Evolutionary conservation across 768 basidiomycete species (phyloP).

Genomic region (Leccinum disarticulatum): DNA sequence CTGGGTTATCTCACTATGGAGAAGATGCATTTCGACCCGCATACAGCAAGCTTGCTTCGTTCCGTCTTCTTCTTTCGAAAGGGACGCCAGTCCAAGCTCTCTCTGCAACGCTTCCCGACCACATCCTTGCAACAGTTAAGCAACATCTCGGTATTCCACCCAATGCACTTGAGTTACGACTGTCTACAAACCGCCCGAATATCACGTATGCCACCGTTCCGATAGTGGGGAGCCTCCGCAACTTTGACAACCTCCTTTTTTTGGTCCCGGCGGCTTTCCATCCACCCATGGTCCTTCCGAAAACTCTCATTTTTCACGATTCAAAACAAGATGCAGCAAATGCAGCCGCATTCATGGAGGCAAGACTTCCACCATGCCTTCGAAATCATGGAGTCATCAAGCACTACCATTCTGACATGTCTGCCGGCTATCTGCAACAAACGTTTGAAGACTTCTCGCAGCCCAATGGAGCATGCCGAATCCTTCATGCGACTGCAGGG

Average conservation of each 20-base stretch:
- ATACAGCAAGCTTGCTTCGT: no score
- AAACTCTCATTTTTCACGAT: not conserved
- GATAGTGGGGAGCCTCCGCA: not conserved
- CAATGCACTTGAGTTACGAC: not conserved
- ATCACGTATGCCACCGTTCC: conserved; percentile 1
- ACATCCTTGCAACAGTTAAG: not conserved
- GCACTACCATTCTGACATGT: not conserved
- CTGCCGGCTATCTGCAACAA: not conserved
- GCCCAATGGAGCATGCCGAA: not conserved
- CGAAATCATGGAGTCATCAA: not conserved
- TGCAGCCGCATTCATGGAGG: not conserved
- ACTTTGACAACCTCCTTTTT: not conserved
- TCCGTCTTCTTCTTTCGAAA: no score
- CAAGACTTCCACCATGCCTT: not conserved
- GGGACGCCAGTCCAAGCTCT: no score
- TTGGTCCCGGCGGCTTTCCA: not conserved
- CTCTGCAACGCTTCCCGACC: no score
- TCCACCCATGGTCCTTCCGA: not conserved
- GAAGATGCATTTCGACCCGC: no score
- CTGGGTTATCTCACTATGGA: no score
- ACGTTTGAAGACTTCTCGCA: not conserved
- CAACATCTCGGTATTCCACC: not conserved
- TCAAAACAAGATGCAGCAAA: not conserved
- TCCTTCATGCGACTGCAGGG: not conserved
- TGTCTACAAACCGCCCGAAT: not conserved